Evolutionary conservation across 306 rosid genomes (phyloP), one percentile per base, ranked within the genome.

Genomic region (Quercus glauca): DNA sequence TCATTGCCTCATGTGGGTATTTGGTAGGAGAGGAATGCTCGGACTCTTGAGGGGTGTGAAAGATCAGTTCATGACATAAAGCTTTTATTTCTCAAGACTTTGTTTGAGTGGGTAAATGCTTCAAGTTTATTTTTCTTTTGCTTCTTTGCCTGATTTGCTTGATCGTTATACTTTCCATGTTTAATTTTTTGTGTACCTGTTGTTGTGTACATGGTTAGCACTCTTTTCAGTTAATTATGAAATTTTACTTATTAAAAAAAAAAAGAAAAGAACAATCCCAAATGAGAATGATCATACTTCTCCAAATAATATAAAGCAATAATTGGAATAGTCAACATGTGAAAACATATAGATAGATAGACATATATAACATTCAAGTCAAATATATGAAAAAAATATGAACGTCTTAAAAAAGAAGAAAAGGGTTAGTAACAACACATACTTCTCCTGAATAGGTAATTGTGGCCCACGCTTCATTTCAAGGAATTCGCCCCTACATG

Each of bases 401-500:
- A 35, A 76, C n/a, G 71, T 75, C 85, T 37, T 53, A 71, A 80
- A 37, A 12, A 56, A 29, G 3, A 81, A 75, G 60, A 67, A 33
- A 33, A 4, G 51, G 26, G 1, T 75, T 56, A 37, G 74, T 45
- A 80, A 67, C 0, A 76, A 67, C 75, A 83, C 97, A 76, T 85
- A 92, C 99, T 87, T 91, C 73, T 92, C 95, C 76, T 83, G 82
- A 19, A 75, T 53, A 53, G 92, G 85, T 76, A 90, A 81, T 26
- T 89, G 92, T 31, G 91, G 83, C 41, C 88, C 90, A 51, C 53
- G 93, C 87, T 89, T 91, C 79, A 79, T 81, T 86, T 82, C 90
- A 23, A 76, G 63, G 61, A 79, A 73, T 60, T 85, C 89, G 60
- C 79, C 81, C 91, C 97, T 91, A 73, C 74, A 79, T 57, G 31